Evolutionary conservation across 768 basidiomycete genomes (phyloP).

Genomic region (Podaxis sp.): DNA sequence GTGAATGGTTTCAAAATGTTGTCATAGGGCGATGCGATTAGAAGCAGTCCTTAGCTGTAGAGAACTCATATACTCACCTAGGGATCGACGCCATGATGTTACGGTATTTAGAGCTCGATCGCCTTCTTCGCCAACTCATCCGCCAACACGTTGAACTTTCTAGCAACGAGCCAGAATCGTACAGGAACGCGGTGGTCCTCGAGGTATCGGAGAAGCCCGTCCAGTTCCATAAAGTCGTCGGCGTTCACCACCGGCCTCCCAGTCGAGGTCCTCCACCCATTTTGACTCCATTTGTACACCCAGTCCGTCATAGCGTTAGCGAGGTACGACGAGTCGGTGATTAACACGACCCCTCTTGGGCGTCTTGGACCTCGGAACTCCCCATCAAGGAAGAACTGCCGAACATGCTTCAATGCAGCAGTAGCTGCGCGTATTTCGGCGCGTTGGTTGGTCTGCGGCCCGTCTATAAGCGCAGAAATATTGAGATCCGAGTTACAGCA

Average conservation of each 20-base stretch:
- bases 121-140: neutral
- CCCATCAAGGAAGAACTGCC: slow-evolving; percentile 8
- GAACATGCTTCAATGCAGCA: neutral
- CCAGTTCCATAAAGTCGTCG: neutral
- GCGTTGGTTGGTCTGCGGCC: neutral
- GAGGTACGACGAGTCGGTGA: slow-evolving; percentile 14
- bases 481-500: neutral
- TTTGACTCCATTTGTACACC: slow-evolving; percentile 11
- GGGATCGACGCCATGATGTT: too few species aligned
- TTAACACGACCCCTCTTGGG: slow-evolving; percentile 6
- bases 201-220: neutral
- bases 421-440: slow-evolving; percentile 2
- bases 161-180: neutral
- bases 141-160: neutral
- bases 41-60: too few species aligned
- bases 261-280: slow-evolving; percentile 10
- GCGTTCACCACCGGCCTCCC: slow-evolving; percentile 9
- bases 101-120: neutral
- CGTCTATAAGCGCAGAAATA: neutral
- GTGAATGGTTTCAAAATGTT: too few species aligned
- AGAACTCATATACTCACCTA: too few species aligned
- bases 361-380: neutral
- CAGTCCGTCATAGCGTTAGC: slow-evolving; percentile 10
- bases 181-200: neutral
- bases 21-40: too few species aligned